phyloP scores from a whole-genome alignment of 1,284 basidiomycete species.

The Apiotrichum montevideense region DNA sequence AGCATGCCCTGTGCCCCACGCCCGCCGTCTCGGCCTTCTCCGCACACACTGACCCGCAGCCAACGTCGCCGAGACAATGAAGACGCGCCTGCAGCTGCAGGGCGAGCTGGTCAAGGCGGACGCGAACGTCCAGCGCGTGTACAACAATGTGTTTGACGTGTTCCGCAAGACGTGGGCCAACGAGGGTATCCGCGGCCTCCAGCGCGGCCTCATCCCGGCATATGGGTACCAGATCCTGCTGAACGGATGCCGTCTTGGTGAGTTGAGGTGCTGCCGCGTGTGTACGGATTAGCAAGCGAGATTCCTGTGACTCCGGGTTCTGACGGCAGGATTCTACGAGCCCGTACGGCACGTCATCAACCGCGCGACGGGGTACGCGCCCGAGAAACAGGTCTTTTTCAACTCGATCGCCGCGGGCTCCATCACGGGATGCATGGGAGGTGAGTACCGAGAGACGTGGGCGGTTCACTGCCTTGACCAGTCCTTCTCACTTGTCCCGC shows the following conservation, averaged over 20 bases:
- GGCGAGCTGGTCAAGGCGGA: conserved; percentile 78
- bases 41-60: conserved; percentile 43
- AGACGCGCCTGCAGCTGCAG: conserved; percentile 89
- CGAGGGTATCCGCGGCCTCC: conserved; percentile 84
- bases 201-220: conserved; percentile 86
- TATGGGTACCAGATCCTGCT: conserved; percentile 91
- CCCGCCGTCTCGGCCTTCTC: too few relatives aligned
- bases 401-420: conserved; percentile 82
- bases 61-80: conserved; percentile 67
- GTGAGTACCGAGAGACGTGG: conserved; percentile 47
- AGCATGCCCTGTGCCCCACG: too few relatives aligned
- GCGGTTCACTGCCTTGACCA: too few relatives aligned
- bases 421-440: conserved; percentile 80
- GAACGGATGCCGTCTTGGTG: conserved; percentile 89
- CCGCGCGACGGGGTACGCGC: conserved; percentile 57
- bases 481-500: background rate
- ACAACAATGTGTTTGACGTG: conserved; percentile 82
- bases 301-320: background rate
- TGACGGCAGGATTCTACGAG: conserved; percentile 77
- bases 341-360: conserved; percentile 75
- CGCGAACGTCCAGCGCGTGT: conserved; percentile 60
- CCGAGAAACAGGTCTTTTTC: conserved; percentile 60
- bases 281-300: too few relatives aligned
- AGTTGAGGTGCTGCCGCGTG: conserved; percentile 18
- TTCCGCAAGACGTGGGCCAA: conserved; percentile 81